Percentiles rank a stretch among this genome's conserved stretches.
Conservation (phyloP, 1,139 yeast genomes). For the Saccharomyces uvarum region DNA sequence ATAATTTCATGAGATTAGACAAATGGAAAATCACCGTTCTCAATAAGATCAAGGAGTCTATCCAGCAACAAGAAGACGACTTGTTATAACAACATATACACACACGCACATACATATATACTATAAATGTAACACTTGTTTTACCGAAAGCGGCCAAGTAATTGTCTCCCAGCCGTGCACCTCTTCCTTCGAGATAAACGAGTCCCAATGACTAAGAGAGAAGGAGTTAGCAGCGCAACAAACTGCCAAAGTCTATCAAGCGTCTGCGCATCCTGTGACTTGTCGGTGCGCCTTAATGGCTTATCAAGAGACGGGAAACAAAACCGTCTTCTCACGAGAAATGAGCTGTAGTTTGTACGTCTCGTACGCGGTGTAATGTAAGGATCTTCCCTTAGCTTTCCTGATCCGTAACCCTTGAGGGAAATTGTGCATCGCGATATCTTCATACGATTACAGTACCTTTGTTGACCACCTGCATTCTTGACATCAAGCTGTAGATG, state of each 20-base stretch:
- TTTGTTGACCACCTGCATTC: background rate
- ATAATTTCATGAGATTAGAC: conserved; percentile 83
- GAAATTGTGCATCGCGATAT: background rate
- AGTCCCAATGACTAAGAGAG: background rate
- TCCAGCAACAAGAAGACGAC: conserved; percentile 68
- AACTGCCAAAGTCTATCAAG: background rate
- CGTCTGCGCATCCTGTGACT: background rate
- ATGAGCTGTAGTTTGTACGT: background rate
- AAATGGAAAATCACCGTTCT: conserved; percentile 86
- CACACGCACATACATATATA: background rate
- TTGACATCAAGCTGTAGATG: background rate
- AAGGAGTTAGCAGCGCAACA: background rate
- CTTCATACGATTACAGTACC: background rate
- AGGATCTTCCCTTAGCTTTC: conserved; percentile 1
- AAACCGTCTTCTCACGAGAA: background rate
- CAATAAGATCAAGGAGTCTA: conserved; percentile 69
- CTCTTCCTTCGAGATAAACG: background rate
- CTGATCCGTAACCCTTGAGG: conserved; percentile 1
- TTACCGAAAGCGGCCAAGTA: background rate
- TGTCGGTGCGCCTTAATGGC: background rate
- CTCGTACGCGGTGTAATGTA: background rate
- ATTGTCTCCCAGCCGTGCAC: background rate
- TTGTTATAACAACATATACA: conserved; percentile 13
- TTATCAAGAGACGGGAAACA: background rate
- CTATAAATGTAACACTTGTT: background rate